A percentile compares a stretch with the other conserved stretches of the same genome.
Conservation (phyloP, 768 basidiomycete genomes). For the Suillus brevipes region DNA sequence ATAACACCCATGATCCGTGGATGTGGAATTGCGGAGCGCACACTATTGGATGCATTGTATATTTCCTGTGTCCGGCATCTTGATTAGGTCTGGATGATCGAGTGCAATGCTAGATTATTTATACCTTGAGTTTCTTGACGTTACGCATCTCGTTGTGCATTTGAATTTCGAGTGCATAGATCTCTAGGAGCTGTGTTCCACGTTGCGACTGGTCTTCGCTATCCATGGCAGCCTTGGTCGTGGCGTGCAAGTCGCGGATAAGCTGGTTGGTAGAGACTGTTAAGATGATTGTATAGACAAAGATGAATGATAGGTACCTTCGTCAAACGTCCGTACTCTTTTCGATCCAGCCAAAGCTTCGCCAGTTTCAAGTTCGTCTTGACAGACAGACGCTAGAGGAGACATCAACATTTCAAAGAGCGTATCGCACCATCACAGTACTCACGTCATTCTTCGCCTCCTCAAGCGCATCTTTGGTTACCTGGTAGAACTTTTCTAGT, state of each 20-base stretch:
- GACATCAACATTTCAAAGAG: neutral
- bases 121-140: conserved; percentile 91
- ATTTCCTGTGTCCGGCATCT: conserved; percentile 67
- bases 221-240: conserved; percentile 60
- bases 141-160: conserved; percentile 99
- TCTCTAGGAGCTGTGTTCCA: conserved; percentile 92
- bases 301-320: conserved; percentile 49
- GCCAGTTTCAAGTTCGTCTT: conserved; percentile 98
- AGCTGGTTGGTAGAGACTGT: conserved; percentile 45
- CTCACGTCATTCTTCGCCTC: conserved; percentile 95
- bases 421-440: neutral
- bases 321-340: conserved; percentile 82
- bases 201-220: conserved; percentile 87
- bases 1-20: conserved; percentile 99
- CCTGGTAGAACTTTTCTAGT: conserved; percentile 94
- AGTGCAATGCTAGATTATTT: conserved; percentile 1
- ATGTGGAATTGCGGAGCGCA: conserved; percentile 96
- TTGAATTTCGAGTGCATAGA: conserved; percentile 97
- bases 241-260: conserved; percentile 71
- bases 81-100: neutral
- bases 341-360: conserved; percentile 94
- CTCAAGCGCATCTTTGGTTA: conserved; percentile 82
- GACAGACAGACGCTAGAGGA: conserved; percentile 75
- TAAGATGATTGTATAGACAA: neutral
- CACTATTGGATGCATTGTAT: conserved; percentile 90